Evolutionary conservation across 2,329 filamentous ascomycete genomes (phyloP).

Genomic region (Ophiosphaerella herpotricha): DNA sequence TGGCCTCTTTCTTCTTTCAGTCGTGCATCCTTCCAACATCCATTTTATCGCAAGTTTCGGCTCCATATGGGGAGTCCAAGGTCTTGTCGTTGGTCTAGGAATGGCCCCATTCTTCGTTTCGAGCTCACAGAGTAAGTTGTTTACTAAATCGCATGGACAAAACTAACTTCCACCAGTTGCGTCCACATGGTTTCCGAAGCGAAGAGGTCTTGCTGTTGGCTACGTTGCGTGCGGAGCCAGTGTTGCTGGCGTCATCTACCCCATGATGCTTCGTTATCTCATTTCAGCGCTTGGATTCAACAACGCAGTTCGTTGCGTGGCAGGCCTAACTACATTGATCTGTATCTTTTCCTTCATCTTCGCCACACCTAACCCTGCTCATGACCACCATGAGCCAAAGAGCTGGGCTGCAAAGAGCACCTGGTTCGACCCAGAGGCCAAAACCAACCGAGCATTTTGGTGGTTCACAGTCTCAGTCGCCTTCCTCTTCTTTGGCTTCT

Average conservation of each 20-base stretch:
- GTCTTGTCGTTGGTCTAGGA: constrained; percentile 53
- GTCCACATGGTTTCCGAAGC: constrained; percentile 55
- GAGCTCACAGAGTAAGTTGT: constrained; percentile 53
- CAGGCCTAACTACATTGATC: constrained; percentile 48
- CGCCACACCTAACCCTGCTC: constrained; percentile 50
- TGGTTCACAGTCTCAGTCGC: constrained; percentile 53
- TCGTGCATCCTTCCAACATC: constrained; percentile 46
- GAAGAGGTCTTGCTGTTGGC: constrained; percentile 55
- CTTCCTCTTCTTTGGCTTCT: constrained; percentile 58
- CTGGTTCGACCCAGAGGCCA: constrained; percentile 53
- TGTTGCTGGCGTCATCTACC: constrained; percentile 53
- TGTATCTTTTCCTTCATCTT: constrained; percentile 50
- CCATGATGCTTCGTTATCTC: constrained; percentile 53
- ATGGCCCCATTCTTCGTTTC: constrained; percentile 60
- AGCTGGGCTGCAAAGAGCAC: constrained; percentile 45
- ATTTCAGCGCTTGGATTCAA: constrained; percentile 52
- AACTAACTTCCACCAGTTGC: constrained; percentile 44
- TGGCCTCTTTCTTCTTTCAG: constrained; percentile 52
- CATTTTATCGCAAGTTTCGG: constrained; percentile 47
- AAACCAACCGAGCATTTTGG: constrained; percentile 49
- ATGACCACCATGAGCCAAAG: constrained; percentile 45
- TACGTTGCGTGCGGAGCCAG: constrained; percentile 57
- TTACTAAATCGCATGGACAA: too few species aligned
- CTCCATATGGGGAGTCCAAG: constrained; percentile 54
- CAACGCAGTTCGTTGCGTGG: constrained; percentile 49